Evolutionary conservation across 495 filamentous ascomycete species (phyloP).

Genomic region (Hypoxylon subgilvum): DNA sequence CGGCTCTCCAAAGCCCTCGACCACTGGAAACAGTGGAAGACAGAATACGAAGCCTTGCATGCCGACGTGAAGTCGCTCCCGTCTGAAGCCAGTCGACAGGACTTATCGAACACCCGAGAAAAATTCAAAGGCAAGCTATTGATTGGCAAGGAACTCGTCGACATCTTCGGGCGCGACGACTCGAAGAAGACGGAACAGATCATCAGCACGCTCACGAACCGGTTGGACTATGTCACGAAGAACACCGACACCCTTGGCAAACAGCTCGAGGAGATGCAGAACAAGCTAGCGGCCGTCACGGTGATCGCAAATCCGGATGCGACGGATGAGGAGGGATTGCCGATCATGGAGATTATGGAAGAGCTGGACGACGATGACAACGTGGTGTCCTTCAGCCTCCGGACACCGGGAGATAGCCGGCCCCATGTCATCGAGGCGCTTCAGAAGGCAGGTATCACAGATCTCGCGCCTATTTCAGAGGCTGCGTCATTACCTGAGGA

Average conservation of each 20-base stretch:
- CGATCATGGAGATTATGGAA: conserved; percentile 86
- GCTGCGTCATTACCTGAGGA: neutral
- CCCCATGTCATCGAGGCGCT: conserved; percentile 69
- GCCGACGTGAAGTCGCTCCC: conserved; percentile 70
- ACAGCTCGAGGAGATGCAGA: conserved; percentile 69
- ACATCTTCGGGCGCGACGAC: conserved; percentile 65
- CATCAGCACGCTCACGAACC: conserved; percentile 70
- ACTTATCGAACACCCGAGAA: conserved; percentile 46
- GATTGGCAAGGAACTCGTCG: conserved; percentile 63
- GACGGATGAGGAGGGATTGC: conserved; percentile 67
- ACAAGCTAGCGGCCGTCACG: conserved; percentile 63
- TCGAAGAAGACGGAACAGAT: conserved; percentile 63
- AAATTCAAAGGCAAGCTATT: conserved; percentile 53
- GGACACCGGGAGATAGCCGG: conserved; percentile 65
- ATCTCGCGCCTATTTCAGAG: conserved; percentile 46
- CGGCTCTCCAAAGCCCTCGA: conserved; percentile 77
- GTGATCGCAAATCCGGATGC: conserved; percentile 55
- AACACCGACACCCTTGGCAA: conserved; percentile 75
- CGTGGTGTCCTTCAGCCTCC: conserved; percentile 68
- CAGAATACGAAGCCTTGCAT: conserved; percentile 87
- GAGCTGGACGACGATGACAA: conserved; percentile 92
- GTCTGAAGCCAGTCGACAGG: conserved; percentile 61
- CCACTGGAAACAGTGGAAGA: conserved; percentile 88
- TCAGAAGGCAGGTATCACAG: conserved; percentile 70
- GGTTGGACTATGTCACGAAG: conserved; percentile 85